Percentiles rank a stretch among this genome's conserved stretches.
These are phyloP conservation scores for Ogataea trehalophila DNA, from an alignment of 805 yeast species.

Conservation along the genomic window DNA sequence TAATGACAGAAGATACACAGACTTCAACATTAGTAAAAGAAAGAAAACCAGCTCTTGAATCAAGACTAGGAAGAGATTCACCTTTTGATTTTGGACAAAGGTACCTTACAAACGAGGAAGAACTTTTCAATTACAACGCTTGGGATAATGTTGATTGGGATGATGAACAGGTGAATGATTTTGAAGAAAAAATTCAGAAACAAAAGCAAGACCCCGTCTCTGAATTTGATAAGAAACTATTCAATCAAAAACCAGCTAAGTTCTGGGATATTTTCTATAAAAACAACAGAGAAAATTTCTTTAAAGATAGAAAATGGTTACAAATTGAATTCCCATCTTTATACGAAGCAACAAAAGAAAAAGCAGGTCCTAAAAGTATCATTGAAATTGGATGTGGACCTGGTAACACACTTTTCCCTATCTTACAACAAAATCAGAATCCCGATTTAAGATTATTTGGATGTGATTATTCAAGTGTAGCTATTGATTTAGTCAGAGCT, in stretches of 20 bases:
- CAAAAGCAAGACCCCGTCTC: conserved; percentile 83
- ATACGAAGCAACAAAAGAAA: conserved; percentile 70
- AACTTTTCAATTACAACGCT: conserved; percentile 91
- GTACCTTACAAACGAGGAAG: conserved; percentile 60
- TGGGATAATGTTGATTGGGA: conserved; percentile 99
- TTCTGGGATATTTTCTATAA: conserved; percentile 95
- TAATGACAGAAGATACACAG: too few relatives aligned
- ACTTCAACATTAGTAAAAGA: conserved; percentile 5
- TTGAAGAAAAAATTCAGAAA: conserved; percentile 64
- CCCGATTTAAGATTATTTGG: conserved; percentile 70
- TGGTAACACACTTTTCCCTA: conserved; percentile 94
- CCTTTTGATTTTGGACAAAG: conserved; percentile 95
- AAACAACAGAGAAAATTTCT: conserved; percentile 87
- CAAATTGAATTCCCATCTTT: conserved; percentile 88
- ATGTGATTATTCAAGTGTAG: conserved; percentile 85
- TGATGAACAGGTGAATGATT: conserved; percentile 74
- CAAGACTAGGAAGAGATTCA: conserved; percentile 74
- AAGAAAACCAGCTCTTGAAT: conserved; percentile 42
- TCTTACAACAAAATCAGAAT: conserved; percentile 77
- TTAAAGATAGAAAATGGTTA: conserved; percentile 95
- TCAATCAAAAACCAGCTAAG: conserved; percentile 81
- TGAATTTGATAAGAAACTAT: conserved; percentile 75
- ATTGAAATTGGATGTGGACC: conserved; percentile 98
- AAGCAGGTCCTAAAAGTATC: conserved; percentile 65
- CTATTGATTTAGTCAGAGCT: conserved; percentile 76